phyloP scores from a whole-genome alignment of 768 basidiomycete species.

The Boletus rex-veris region DNA sequence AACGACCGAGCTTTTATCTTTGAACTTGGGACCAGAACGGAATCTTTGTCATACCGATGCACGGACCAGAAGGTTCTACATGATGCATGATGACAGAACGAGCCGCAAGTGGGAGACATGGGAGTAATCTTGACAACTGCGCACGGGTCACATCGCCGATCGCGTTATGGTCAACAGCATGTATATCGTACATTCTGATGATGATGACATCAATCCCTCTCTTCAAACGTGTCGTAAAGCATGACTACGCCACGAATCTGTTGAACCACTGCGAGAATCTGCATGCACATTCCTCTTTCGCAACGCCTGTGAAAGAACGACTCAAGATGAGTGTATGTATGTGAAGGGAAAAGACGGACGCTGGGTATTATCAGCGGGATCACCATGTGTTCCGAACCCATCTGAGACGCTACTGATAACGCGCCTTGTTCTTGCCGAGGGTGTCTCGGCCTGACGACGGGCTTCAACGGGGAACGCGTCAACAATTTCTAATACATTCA shows the following conservation, averaged over 20 bases:
- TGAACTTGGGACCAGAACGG: background rate
- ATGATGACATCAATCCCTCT: background rate
- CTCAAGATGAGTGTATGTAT: background rate
- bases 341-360: slow-evolving; percentile 11
- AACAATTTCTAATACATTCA: slow-evolving; percentile 43
- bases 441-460: slow-evolving; percentile 57
- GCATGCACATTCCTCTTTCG: slow-evolving; percentile 56
- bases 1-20: background rate
- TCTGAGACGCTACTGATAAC: slow-evolving; percentile 46
- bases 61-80: too few species aligned
- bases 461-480: slow-evolving; percentile 48
- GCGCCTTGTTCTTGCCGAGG: slow-evolving; percentile 45
- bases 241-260: slow-evolving; percentile 34
- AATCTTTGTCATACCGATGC: background rate
- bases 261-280: slow-evolving; percentile 51
- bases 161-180: too few species aligned
- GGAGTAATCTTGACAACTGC: too few species aligned
- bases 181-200: slow-evolving; percentile 12
- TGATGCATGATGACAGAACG: too few species aligned
- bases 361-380: slow-evolving; percentile 26
- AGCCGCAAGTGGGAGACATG: too few species aligned
- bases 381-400: slow-evolving; percentile 34
- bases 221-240: background rate
- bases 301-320: slow-evolving; percentile 42
- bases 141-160: too few species aligned